Evolutionary conservation across 768 basidiomycete genomes (phyloP).

Genomic region (Serendipita sp.): DNA sequence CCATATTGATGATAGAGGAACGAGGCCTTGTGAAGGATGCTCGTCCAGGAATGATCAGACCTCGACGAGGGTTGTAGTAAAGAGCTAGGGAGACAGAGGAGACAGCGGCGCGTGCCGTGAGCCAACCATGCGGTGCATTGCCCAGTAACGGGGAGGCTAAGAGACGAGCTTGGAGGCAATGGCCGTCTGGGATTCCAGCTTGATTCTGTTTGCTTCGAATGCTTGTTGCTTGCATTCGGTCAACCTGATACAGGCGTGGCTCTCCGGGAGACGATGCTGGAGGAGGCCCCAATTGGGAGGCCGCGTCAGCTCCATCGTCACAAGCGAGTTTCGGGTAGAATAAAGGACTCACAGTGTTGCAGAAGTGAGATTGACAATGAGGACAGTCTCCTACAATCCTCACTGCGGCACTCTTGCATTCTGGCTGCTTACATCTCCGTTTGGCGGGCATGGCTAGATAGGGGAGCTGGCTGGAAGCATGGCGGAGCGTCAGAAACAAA

Average conservation of each 20-base stretch:
- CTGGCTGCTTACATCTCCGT: slow-evolving; percentile 72
- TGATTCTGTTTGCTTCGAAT: slow-evolving; percentile 65
- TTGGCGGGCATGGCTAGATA: slow-evolving; percentile 48
- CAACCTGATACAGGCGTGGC: slow-evolving; percentile 69
- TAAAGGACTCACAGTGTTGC: slow-evolving; percentile 25
- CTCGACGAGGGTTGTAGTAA: not conserved
- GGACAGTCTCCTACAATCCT: slow-evolving; percentile 78
- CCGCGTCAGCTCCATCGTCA: slow-evolving; percentile 7
- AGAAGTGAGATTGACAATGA: slow-evolving; percentile 65
- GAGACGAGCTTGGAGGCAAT: slow-evolving; percentile 3
- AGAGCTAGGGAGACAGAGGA: not conserved
- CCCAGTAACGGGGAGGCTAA: not conserved
- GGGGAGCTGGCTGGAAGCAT: not conserved
- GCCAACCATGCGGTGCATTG: not conserved
- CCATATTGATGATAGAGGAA: not conserved
- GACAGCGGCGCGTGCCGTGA: not conserved
- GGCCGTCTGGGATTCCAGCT: not conserved
- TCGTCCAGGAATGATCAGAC: not conserved
- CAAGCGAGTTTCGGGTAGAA: not conserved
- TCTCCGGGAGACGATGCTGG: slow-evolving; percentile 80
- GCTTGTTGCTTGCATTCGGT: slow-evolving; percentile 78
- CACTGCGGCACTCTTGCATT: slow-evolving; percentile 65
- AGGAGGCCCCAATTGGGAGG: slow-evolving; percentile 15
- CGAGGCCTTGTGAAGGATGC: not conserved
- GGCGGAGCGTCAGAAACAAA: not conserved